Percentiles rank a stretch among this genome's conserved stretches.
phyloP scores from a whole-genome alignment of 228 moss, liverwort and hornwort species.

The Sphagnum magellanicum region DNA sequence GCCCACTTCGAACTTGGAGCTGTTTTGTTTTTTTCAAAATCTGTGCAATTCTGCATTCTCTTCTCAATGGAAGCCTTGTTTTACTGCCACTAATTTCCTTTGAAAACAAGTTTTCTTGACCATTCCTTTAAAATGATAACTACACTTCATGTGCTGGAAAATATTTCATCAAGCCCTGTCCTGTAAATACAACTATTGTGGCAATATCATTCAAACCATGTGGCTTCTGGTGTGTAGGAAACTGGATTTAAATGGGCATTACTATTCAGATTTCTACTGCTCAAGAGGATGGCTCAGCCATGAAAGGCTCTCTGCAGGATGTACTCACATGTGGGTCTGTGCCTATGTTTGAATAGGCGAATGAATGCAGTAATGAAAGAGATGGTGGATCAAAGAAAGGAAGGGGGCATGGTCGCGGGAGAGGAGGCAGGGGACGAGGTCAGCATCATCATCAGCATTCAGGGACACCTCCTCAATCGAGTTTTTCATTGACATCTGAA shows the following conservation, averaged over 20 bases:
- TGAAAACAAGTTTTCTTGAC: neutral
- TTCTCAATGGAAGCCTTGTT: too few species aligned
- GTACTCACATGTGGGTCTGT: too few species aligned
- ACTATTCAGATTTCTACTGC: too few species aligned
- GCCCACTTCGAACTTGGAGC: neutral
- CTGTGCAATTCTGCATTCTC: neutral
- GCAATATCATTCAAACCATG: neutral
- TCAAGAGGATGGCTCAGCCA: too few species aligned
- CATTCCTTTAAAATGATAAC: neutral
- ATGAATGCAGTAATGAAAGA: constrained; percentile 18
- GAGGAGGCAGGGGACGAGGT: constrained; percentile 67
- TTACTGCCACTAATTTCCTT: too few species aligned
- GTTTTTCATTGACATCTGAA: constrained; percentile 37
- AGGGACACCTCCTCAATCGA: constrained; percentile 79
- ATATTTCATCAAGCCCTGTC: neutral
- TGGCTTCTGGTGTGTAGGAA: too few species aligned
- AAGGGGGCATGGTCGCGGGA: constrained; percentile 69
- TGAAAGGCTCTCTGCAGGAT: too few species aligned
- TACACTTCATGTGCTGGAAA: neutral
- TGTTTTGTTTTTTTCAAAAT: neutral
- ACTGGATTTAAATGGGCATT: too few species aligned
- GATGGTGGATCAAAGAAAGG: constrained; percentile 65
- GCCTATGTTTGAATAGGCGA: too few species aligned
- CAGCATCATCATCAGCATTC: constrained; percentile 52
- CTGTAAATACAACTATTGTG: neutral